These are phyloP conservation scores for Penicillium coprophilum DNA, from an alignment of 495 filamentous ascomycete genomes.

Conservation along the genomic window DNA sequence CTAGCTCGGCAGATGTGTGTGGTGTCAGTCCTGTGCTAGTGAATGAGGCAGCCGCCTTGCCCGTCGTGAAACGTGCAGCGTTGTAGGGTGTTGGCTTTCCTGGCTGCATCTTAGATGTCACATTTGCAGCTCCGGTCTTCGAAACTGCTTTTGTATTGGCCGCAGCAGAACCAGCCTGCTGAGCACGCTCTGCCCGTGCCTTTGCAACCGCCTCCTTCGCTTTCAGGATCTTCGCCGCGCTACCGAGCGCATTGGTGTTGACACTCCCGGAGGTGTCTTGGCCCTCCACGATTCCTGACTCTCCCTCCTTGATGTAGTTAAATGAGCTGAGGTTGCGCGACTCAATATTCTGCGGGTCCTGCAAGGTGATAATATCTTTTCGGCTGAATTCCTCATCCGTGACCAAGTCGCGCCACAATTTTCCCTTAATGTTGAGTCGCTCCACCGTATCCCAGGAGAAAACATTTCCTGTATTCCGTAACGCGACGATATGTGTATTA, in stretches of 20 bases:
- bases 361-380: slow-evolving; percentile 92
- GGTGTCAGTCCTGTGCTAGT: slow-evolving; percentile 93
- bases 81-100: slow-evolving; percentile 66
- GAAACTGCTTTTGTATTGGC: slow-evolving; percentile 37
- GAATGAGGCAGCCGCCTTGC: slow-evolving; percentile 88
- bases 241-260: slow-evolving; percentile 74
- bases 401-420: slow-evolving; percentile 92
- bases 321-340: slow-evolving; percentile 83
- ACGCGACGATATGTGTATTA: slow-evolving; percentile 92
- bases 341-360: slow-evolving; percentile 92
- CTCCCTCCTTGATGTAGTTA: slow-evolving; percentile 85
- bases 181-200: slow-evolving; percentile 62
- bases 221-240: slow-evolving; percentile 82
- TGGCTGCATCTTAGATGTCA: slow-evolving; percentile 28
- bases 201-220: slow-evolving; percentile 89
- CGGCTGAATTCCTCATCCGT: slow-evolving; percentile 84
- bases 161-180: slow-evolving; percentile 29
- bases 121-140: slow-evolving; percentile 33
- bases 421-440: slow-evolving; percentile 93
- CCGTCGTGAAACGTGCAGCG: slow-evolving; percentile 85
- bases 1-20: slow-evolving; percentile 80
- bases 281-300: slow-evolving; percentile 62
- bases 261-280: slow-evolving; percentile 60
- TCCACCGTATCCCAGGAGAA: slow-evolving; percentile 96
- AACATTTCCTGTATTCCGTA: slow-evolving; percentile 87